These are phyloP conservation scores for Macrolepiota dolichaula DNA, from an alignment of 768 basidiomycete genomes.

Conservation along the genomic window DNA sequence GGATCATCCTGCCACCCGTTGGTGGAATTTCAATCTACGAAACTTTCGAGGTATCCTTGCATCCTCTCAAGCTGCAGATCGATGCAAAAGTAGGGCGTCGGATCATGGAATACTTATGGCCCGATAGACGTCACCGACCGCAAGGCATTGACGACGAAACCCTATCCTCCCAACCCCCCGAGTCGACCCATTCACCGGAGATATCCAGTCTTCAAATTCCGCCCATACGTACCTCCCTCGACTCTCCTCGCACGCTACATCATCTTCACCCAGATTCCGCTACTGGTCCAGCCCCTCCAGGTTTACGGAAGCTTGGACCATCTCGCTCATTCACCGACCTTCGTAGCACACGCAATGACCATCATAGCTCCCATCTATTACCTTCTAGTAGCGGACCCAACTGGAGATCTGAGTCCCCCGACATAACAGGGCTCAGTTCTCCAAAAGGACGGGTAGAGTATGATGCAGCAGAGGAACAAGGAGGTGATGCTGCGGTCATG, in stretches of 20 bases:
- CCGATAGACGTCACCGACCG: slow-evolving; percentile 46
- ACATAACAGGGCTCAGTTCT: not conserved
- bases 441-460: not conserved
- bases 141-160: slow-evolving; percentile 16
- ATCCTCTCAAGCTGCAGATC: slow-evolving; percentile 84
- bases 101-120: slow-evolving; percentile 90
- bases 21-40: slow-evolving; percentile 92
- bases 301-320: slow-evolving; percentile 48
- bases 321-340: slow-evolving; percentile 75
- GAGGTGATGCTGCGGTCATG: slow-evolving; percentile 72
- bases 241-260: slow-evolving; percentile 42
- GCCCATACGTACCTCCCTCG: slow-evolving; percentile 43
- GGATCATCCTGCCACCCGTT: slow-evolving; percentile 85
- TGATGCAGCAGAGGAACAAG: not conserved
- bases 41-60: slow-evolving; percentile 74
- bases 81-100: slow-evolving; percentile 78
- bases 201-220: slow-evolving; percentile 18
- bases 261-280: slow-evolving; percentile 8
- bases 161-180: slow-evolving; percentile 17
- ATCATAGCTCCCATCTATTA: slow-evolving; percentile 22
- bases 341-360: slow-evolving; percentile 39
- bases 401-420: not conserved
- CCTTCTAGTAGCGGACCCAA: not conserved
- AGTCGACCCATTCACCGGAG: slow-evolving; percentile 15
- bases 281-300: slow-evolving; percentile 24